phyloP scores from a whole-genome alignment of 2,329 filamentous ascomycete genomes.

The Daldinia sp. region DNA sequence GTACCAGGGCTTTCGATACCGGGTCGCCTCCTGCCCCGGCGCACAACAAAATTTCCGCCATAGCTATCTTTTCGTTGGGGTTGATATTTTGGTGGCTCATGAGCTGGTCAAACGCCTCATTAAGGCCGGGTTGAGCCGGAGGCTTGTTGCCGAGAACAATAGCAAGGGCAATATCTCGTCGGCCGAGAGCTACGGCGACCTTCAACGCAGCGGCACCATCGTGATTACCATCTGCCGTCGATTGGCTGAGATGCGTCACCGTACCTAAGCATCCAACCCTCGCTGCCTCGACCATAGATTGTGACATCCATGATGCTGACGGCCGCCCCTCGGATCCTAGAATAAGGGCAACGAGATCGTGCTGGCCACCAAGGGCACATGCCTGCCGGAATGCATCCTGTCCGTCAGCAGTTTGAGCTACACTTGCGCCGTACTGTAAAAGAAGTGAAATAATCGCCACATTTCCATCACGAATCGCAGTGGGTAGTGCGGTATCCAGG shows the following conservation, averaged over 20 bases:
- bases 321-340: constrained; percentile 64
- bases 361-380: constrained; percentile 60
- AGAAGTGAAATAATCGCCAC: constrained; percentile 60
- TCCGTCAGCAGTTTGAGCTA: constrained; percentile 61
- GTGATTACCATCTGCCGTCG: constrained; percentile 65
- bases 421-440: constrained; percentile 64
- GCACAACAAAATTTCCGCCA: constrained; percentile 69
- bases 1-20: constrained; percentile 61
- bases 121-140: constrained; percentile 61
- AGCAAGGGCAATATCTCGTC: constrained; percentile 67
- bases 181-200: constrained; percentile 60
- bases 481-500: constrained; percentile 63
- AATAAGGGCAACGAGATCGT: constrained; percentile 62
- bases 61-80: constrained; percentile 62
- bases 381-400: constrained; percentile 66
- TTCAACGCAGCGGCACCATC: constrained; percentile 66
- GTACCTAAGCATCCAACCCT: constrained; percentile 63
- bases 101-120: constrained; percentile 63
- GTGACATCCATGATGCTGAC: constrained; percentile 58
- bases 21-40: constrained; percentile 67
- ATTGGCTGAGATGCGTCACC: constrained; percentile 64
- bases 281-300: constrained; percentile 65
- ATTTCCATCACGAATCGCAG: constrained; percentile 61
- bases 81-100: constrained; percentile 60
- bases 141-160: constrained; percentile 66